Evolutionary conservation across 2,329 filamentous ascomycete genomes (phyloP).

Genomic region (Stagonosporopsis tanaceti): DNA sequence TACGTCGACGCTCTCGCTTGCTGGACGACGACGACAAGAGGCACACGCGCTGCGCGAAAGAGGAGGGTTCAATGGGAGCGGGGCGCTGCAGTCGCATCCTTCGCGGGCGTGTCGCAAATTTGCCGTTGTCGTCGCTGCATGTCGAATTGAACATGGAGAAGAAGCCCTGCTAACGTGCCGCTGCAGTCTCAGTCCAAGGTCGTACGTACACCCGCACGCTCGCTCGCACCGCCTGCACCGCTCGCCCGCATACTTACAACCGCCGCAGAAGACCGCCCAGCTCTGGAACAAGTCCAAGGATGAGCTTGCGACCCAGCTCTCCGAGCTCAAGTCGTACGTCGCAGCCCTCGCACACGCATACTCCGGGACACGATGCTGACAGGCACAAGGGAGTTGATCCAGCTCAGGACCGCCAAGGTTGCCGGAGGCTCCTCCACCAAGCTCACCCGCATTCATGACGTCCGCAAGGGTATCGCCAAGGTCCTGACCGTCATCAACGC

Average conservation of each 20-base stretch:
- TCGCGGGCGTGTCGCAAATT: constrained; percentile 34
- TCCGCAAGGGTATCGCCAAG: constrained; percentile 99
- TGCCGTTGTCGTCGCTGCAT: constrained; percentile 11
- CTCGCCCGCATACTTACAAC: constrained; percentile 49
- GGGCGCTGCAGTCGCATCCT: constrained; percentile 26
- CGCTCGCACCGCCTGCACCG: constrained; percentile 24
- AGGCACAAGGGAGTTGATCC: constrained; percentile 75
- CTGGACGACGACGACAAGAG: constrained; percentile 8
- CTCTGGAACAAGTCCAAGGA: constrained; percentile 99
- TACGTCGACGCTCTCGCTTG: constrained; percentile 39
- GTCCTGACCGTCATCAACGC: constrained; percentile 99
- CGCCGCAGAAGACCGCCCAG: constrained; percentile 77
- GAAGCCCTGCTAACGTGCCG: constrained; percentile 17
- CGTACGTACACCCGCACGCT: constrained; percentile 41
- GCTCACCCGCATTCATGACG: constrained; percentile 82
- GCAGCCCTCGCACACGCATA: constrained; percentile 11
- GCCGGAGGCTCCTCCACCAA: constrained; percentile 90
- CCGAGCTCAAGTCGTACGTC: constrained; percentile 50
- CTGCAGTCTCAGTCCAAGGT: constrained; percentile 64
- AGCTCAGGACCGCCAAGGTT: constrained; percentile 98
- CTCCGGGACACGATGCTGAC: constrained; percentile 39
- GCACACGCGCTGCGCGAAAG: constrained; percentile 26
- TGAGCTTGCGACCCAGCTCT: constrained; percentile 80
- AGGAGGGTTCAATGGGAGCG: constrained; percentile 14
- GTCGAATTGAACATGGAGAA: constrained; percentile 4